Percentiles rank a stretch among this genome's conserved stretches.
phyloP scores from a whole-genome alignment of 768 basidiomycete species.

The Amanita polypyramis region DNA sequence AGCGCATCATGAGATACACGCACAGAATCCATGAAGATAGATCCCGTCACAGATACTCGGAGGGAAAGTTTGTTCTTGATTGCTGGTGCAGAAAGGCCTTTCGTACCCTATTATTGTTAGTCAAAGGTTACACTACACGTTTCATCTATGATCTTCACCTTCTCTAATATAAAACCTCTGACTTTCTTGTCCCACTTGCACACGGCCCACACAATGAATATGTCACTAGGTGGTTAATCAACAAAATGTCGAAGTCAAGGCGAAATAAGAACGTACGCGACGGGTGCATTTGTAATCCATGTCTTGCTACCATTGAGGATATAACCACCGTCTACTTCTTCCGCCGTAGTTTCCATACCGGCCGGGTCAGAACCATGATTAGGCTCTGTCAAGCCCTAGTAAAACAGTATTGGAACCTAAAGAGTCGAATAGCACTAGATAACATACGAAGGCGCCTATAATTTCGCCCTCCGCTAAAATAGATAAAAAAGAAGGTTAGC shows the following conservation, averaged over 20 bases:
- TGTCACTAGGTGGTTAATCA: slow-evolving; percentile 39
- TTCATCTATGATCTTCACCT: slow-evolving; percentile 21
- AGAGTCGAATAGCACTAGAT: neutral
- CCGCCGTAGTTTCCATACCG: slow-evolving; percentile 94
- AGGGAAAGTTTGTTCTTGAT: slow-evolving; percentile 94
- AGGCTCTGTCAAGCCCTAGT: slow-evolving; percentile 87
- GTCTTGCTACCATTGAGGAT: slow-evolving; percentile 88
- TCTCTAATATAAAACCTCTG: slow-evolving; percentile 85
- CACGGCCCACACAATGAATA: slow-evolving; percentile 90
- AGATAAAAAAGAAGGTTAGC: neutral
- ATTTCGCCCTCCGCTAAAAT: slow-evolving; percentile 78
- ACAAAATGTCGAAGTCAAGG: slow-evolving; percentile 6
- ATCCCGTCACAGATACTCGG: slow-evolving; percentile 74
- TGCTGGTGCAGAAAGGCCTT: slow-evolving; percentile 73
- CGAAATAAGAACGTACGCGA: slow-evolving; percentile 47
- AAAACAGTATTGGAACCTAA: neutral
- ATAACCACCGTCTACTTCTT: slow-evolving; percentile 78
- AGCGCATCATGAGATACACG: slow-evolving; percentile 63
- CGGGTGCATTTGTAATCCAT: slow-evolving; percentile 93
- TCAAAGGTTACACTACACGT: neutral
- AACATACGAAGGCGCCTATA: slow-evolving; percentile 86
- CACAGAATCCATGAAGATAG: slow-evolving; percentile 90
- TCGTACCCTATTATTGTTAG: slow-evolving; percentile 42
- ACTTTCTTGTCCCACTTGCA: slow-evolving; percentile 92
- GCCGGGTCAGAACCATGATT: slow-evolving; percentile 96